phyloP scores from a whole-genome alignment of 2,329 filamentous ascomycete species.

The Bipolaris bicolor region DNA sequence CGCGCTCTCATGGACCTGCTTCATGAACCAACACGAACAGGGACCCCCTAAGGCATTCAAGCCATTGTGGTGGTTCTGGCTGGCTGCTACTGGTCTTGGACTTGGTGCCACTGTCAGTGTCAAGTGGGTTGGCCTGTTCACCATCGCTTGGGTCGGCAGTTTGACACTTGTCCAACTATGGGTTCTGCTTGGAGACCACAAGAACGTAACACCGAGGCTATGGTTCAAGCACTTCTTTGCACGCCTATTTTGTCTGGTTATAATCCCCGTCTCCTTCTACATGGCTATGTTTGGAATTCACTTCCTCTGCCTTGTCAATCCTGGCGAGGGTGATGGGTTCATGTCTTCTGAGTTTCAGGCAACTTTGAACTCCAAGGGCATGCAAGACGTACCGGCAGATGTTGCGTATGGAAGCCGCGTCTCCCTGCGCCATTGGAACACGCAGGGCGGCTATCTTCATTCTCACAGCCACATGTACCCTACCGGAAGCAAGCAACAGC shows the following conservation, averaged over 20 bases:
- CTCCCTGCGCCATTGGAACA: constrained; percentile 90
- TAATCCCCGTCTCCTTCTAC: constrained; percentile 89
- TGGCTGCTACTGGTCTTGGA: constrained; percentile 81
- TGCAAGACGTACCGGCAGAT: constrained; percentile 93
- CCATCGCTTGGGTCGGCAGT: constrained; percentile 94
- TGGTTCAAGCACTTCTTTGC: constrained; percentile 96
- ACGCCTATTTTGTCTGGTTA: constrained; percentile 85
- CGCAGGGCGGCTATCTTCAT: constrained; percentile 95
- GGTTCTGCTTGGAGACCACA: constrained; percentile 89
- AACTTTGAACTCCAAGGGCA: constrained; percentile 93
- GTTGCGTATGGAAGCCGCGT: constrained; percentile 88
- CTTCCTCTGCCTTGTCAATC: constrained; percentile 90
- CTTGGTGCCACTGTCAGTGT: constrained; percentile 92
- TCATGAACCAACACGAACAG: constrained; percentile 95
- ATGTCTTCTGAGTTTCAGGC: constrained; percentile 99
- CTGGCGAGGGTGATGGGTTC: constrained; percentile 96
- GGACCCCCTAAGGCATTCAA: constrained; percentile 87
- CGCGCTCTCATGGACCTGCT: constrained; percentile 86
- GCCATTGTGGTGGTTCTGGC: constrained; percentile 97
- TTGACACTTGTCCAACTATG: constrained; percentile 92
- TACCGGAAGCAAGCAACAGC: constrained; percentile 95
- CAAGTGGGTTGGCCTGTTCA: constrained; percentile 99
- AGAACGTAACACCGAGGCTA: constrained; percentile 80
- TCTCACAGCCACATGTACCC: constrained; percentile 98
- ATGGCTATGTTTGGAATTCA: constrained; percentile 97